A percentile compares a stretch with the other conserved stretches of the same genome.
Conservation (phyloP, 2,329 filamentous ascomycete genomes). For the Decorospora gaudefroyi region DNA sequence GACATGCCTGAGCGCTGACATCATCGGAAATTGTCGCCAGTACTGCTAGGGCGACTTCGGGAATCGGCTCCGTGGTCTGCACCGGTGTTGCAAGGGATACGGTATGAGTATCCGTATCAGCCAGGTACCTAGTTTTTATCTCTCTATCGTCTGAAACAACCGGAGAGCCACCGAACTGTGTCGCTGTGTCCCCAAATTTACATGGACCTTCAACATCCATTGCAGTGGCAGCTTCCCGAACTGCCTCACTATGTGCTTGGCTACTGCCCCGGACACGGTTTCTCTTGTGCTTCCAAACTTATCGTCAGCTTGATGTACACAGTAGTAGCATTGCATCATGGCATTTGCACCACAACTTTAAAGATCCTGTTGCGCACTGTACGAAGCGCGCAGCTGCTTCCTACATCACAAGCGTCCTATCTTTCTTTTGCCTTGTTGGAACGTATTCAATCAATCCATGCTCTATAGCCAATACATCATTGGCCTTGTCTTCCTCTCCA, state of each 20-base stretch:
- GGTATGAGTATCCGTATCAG: no score
- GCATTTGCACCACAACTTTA: no score
- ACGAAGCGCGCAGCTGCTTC: slow-evolving; percentile 12
- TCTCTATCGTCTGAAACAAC: no score
- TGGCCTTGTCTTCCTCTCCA: slow-evolving; percentile 21
- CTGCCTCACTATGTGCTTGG: slow-evolving; percentile 5
- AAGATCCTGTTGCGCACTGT: no score
- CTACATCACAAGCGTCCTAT: slow-evolving; percentile 10
- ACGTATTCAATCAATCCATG: slow-evolving; percentile 10
- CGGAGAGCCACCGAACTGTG: slow-evolving; percentile 5
- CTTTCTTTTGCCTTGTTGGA: slow-evolving; percentile 4
- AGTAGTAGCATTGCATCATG: slow-evolving; percentile 7
- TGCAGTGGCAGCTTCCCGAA: slow-evolving; percentile 8
- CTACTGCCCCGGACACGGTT: slow-evolving; percentile 1
- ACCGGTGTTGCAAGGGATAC: no score
- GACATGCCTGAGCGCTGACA: no score
- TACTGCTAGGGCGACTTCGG: no score
- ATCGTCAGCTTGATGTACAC: no score
- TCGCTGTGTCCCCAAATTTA: slow-evolving; percentile 1
- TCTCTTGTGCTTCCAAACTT: slow-evolving; percentile 25
- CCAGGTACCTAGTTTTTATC: no score
- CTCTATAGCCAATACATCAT: slow-evolving; percentile 18
- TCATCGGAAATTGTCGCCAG: no score
- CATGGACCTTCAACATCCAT: not conserved
- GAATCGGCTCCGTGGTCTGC: no score